Evolutionary conservation across 2,329 filamentous ascomycete genomes (phyloP), one percentile per base, ranked within the genome.

Genomic region (Podosphaera aphanis): DNA sequence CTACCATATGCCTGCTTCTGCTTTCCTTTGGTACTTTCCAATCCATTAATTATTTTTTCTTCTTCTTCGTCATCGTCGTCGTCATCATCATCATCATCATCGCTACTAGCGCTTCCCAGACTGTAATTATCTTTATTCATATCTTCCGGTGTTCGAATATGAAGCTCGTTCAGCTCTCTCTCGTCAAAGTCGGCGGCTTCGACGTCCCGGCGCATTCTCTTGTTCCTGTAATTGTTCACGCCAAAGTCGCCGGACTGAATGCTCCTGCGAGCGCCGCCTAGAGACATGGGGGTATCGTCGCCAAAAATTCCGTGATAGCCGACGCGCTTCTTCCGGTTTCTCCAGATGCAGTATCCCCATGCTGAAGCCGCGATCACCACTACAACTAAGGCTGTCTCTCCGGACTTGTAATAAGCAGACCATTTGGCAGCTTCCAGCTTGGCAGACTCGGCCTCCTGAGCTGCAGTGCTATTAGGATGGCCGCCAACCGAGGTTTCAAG

Each of bases 401-500:
- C 78, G 1, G 75, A 79, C 53, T 77, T 75, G 57, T 77, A 75
- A 56, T 83, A 83, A 0, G 79, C 79, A 40, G 71, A 68, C 73
- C 77, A 79, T 49, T 77, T 72, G 0, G 78, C 77, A 27, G 76
- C 69, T 55, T 79, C 71, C 7, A 82, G 60, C 49, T 73, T 73
- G 49, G 73, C 66, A 48, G 72, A 65, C 56, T 79, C 73, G 33
- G 70, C 69, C 53, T 78, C 68, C 50, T 77, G 68, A 2, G 74
- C 74, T 2, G 66, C 67, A 4, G 76, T 80, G 50, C 71, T 76
- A 59, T 81, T 81, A 2, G 75, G 71, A 51, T 79, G 75, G 2
- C 69, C 73, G 25, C 76, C 77, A 2, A 81, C 77, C 33, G 73
- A 75, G 8, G 74, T 77, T 51, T 77, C 64, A 3, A 71, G 68